Evolutionary conservation across 805 yeast genomes (phyloP).

Genomic region (Myxozyma sirexii): DNA sequence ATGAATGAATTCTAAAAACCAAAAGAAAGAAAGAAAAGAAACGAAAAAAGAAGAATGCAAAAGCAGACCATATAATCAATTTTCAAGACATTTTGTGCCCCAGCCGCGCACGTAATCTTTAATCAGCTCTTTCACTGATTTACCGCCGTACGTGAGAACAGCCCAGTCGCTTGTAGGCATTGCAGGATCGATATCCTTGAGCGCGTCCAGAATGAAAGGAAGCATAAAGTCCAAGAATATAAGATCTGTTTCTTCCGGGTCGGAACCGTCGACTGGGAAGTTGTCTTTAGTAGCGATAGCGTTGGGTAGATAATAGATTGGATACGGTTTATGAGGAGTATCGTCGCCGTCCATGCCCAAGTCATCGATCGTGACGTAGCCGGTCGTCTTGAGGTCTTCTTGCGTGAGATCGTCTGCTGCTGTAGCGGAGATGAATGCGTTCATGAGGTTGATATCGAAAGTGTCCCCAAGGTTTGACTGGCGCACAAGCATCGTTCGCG

Average conservation of each 20-base stretch:
- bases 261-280: slow-evolving; percentile 20
- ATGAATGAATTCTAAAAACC: neutral
- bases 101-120: slow-evolving; percentile 48
- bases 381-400: slow-evolving; percentile 51
- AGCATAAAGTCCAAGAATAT: slow-evolving; percentile 79
- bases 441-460: slow-evolving; percentile 29
- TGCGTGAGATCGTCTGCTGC: slow-evolving; percentile 36
- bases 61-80: neutral
- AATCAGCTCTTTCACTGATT: slow-evolving; percentile 75
- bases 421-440: slow-evolving; percentile 21
- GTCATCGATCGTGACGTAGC: slow-evolving; percentile 84
- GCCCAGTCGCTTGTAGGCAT: slow-evolving; percentile 20
- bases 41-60: neutral
- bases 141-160: slow-evolving; percentile 51
- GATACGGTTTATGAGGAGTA: slow-evolving; percentile 63
- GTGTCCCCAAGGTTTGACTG: slow-evolving; percentile 28
- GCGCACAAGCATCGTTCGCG: slow-evolving; percentile 32
- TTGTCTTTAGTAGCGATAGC: slow-evolving; percentile 60
- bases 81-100: slow-evolving; percentile 30
- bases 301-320: slow-evolving; percentile 69
- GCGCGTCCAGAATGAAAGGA: slow-evolving; percentile 52
- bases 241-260: slow-evolving; percentile 44
- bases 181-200: slow-evolving; percentile 39
- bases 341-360: slow-evolving; percentile 86
- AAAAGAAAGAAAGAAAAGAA: neutral